Conservation (phyloP, 306 rosid genomes). For the Carpinus fangiana region DNA sequence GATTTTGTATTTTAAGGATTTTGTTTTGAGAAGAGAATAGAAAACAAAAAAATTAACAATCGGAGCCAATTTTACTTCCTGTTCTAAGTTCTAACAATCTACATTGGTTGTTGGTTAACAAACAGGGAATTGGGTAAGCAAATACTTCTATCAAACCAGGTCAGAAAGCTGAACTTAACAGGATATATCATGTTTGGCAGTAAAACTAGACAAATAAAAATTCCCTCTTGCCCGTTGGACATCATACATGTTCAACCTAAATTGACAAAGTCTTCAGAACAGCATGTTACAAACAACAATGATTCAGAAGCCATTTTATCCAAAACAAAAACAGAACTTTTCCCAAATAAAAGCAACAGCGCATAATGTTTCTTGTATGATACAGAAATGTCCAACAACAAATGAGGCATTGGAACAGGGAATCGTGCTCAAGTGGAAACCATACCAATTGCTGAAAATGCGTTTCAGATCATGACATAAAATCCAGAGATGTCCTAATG, state of each 20-base stretch:
- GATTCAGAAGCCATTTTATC: not conserved
- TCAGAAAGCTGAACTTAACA: not conserved
- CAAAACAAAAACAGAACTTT: slow-evolving; percentile 4
- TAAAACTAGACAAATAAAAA: not conserved
- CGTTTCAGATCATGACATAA: not conserved
- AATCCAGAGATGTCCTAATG: slow-evolving; percentile 1
- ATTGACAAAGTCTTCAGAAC: not conserved
- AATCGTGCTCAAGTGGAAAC: slow-evolving; percentile 11
- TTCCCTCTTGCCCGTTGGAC: not conserved
- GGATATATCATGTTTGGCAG: not conserved
- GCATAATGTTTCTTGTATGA: slow-evolving; percentile 25
- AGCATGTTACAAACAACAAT: slow-evolving; percentile 16
- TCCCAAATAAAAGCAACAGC: slow-evolving; percentile 20
- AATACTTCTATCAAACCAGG: not conserved
- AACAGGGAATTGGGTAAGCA: not conserved
- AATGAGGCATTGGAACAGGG: slow-evolving; percentile 9
- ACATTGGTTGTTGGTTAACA: too few relatives aligned
- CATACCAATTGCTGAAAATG: slow-evolving; percentile 14
- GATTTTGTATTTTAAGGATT: too few relatives aligned
- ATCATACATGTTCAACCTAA: not conserved
- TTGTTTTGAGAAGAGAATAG: too few relatives aligned
- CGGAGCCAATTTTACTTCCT: not conserved
- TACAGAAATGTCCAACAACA: slow-evolving; percentile 18
- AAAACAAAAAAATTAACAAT: too few relatives aligned
- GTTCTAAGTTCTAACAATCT: not conserved